Conservation (phyloP, 805 yeast species). For the Myxozyma monticola region DNA sequence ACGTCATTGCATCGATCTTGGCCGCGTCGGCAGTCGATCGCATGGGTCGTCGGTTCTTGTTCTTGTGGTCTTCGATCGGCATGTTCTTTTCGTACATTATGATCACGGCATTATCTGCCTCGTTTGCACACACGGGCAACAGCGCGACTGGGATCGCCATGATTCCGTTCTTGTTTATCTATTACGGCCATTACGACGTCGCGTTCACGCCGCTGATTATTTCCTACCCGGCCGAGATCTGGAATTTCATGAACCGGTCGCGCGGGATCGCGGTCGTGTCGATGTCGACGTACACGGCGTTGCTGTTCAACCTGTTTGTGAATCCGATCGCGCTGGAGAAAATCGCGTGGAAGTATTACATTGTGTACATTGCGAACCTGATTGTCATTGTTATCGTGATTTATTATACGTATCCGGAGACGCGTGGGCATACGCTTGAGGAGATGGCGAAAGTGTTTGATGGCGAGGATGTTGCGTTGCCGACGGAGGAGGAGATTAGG, state of each 20-base stretch:
- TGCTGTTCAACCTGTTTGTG: conserved; percentile 37
- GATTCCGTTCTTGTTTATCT: conserved; percentile 49
- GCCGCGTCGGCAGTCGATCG: conserved; percentile 37
- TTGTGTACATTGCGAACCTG: conserved; percentile 44
- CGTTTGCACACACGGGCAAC: conserved; percentile 46
- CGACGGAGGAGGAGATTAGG: too few species aligned
- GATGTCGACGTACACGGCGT: background rate
- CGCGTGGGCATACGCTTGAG: conserved; percentile 46
- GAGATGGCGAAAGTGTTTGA: conserved; percentile 40
- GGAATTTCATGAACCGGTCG: conserved; percentile 38
- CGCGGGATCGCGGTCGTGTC: conserved; percentile 40
- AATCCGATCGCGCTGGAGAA: conserved; percentile 46
- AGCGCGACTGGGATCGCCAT: conserved; percentile 48
- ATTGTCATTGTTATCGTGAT: conserved; percentile 38
- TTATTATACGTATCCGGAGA: conserved; percentile 45
- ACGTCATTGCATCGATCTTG: conserved; percentile 34
- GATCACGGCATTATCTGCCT: conserved; percentile 51
- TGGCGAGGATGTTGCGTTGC: too few species aligned
- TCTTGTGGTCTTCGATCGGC: conserved; percentile 38
- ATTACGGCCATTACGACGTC: conserved; percentile 42
- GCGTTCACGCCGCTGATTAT: conserved; percentile 30
- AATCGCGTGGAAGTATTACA: conserved; percentile 47
- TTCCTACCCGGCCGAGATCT: conserved; percentile 42
- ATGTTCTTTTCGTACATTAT: conserved; percentile 46
- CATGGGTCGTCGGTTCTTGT: conserved; percentile 20